Evolutionary conservation across 345 rosid species (phyloP).

Genomic region (Salix brachista): DNA sequence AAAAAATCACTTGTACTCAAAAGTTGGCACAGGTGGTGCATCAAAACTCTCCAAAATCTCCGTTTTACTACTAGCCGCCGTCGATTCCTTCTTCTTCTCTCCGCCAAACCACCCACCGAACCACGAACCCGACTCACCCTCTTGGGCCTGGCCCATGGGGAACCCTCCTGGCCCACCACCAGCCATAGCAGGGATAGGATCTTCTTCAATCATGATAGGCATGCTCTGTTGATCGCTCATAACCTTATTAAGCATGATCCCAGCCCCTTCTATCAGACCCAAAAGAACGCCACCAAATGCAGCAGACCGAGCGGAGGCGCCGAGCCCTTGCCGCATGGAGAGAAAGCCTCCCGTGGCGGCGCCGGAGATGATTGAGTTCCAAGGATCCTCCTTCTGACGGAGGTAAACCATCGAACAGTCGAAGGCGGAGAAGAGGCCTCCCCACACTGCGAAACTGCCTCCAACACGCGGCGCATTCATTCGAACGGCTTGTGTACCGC

Average conservation of each 20-base stretch:
- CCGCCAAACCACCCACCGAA: not conserved
- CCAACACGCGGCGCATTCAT: slow-evolving; percentile 78
- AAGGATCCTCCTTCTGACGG: slow-evolving; percentile 92
- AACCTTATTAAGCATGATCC: slow-evolving; percentile 22
- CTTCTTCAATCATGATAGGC: not conserved
- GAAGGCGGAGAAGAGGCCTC: slow-evolving; percentile 68
- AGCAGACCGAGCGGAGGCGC: not conserved
- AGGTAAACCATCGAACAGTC: slow-evolving; percentile 73
- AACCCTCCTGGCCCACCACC: not conserved
- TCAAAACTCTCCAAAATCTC: too few relatives aligned
- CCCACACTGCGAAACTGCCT: slow-evolving; percentile 81
- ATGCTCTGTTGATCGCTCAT: slow-evolving; percentile 22
- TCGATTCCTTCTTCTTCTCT: not conserved
- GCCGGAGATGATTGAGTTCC: slow-evolving; percentile 82
- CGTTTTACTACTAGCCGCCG: too few relatives aligned
- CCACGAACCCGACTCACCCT: not conserved
- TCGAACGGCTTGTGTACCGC: slow-evolving; percentile 66
- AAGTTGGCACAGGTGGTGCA: too few relatives aligned
- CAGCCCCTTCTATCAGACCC: not conserved
- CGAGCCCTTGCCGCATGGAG: slow-evolving; percentile 4
- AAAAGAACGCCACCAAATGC: slow-evolving; percentile 18
- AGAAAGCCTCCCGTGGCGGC: slow-evolving; percentile 83
- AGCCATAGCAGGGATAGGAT: not conserved
- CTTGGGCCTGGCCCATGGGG: not conserved
- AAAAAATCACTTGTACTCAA: too few relatives aligned